Percentiles rank a stretch among this genome's conserved stretches.
These are phyloP conservation scores for Lentinula sp. DNA, from an alignment of 768 basidiomycete genomes.

Conservation along the genomic window DNA sequence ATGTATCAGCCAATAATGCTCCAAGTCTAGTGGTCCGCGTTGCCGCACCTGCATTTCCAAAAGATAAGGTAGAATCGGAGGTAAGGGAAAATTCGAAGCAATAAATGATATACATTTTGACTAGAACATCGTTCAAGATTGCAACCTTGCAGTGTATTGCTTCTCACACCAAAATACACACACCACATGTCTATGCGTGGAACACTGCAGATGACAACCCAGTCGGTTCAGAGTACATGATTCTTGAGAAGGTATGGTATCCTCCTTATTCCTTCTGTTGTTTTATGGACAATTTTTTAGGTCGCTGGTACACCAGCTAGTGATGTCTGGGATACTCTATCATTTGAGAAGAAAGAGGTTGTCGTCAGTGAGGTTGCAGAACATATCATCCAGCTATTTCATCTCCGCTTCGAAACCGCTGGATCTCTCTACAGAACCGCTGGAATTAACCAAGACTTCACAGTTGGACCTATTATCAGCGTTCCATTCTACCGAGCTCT, in stretches of 20 bases:
- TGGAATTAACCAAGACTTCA: neutral
- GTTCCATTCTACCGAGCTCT: slow-evolving; percentile 14
- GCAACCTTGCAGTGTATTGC: slow-evolving; percentile 14
- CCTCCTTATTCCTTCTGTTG: neutral
- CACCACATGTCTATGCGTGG: slow-evolving; percentile 12
- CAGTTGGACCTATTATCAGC: slow-evolving; percentile 14
- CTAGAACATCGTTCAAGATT: slow-evolving; percentile 6
- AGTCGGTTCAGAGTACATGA: slow-evolving; percentile 16
- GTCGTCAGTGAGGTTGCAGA: slow-evolving; percentile 12
- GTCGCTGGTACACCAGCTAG: slow-evolving; percentile 11
- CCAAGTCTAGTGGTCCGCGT: slow-evolving; percentile 10
- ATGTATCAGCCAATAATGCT: neutral
- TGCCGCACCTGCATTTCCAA: slow-evolving; percentile 14
- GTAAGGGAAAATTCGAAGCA: neutral
- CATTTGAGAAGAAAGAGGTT: slow-evolving; percentile 6
- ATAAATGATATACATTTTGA: neutral
- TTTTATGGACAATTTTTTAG: slow-evolving; percentile 1
- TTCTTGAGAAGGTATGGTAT: slow-evolving; percentile 12
- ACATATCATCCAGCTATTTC: slow-evolving; percentile 8
- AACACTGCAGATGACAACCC: slow-evolving; percentile 12
- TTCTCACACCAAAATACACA: slow-evolving; percentile 9
- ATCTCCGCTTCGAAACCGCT: slow-evolving; percentile 9
- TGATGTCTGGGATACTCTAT: slow-evolving; percentile 10
- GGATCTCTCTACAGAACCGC: slow-evolving; percentile 13
- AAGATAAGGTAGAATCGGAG: slow-evolving; percentile 16